Evolutionary conservation across 257 asterid genomes (phyloP).

Genomic region (Jacaranda copaia): DNA sequence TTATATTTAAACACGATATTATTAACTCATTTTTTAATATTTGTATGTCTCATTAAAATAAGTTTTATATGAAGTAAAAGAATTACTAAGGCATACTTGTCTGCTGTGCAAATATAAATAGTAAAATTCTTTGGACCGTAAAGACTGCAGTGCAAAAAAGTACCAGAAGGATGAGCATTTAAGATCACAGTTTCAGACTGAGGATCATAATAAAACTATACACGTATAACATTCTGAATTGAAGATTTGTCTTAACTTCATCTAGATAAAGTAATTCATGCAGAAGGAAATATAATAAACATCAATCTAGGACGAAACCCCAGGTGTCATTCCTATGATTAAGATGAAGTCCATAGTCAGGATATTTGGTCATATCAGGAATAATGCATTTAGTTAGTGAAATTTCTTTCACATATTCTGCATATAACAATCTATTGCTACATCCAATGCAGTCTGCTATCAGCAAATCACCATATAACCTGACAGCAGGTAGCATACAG

Average conservation of each 20-base stretch:
- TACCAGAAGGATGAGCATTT: neutral
- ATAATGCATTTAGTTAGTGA: too few relatives aligned
- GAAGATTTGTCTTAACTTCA: neutral
- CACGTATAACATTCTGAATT: neutral
- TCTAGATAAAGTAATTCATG: neutral
- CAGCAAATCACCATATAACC: neutral
- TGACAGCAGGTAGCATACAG: neutral
- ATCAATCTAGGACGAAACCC: neutral
- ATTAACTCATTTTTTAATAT: neutral
- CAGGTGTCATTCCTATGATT: neutral
- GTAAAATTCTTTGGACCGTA: neutral
- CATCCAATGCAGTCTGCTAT: neutral
- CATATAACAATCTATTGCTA: neutral
- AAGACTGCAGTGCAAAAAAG: conserved; percentile 2
- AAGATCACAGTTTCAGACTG: neutral
- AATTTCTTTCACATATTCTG: neutral
- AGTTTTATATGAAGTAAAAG: neutral
- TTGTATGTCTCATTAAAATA: neutral
- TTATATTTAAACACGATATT: neutral
- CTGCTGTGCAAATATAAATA: neutral
- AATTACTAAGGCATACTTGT: neutral
- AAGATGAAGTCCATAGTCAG: neutral
- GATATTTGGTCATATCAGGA: neutral
- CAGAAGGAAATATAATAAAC: neutral
- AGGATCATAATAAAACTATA: neutral